Evolutionary conservation across 2,329 filamentous ascomycete genomes (phyloP), one percentile per base, ranked within the genome.

Genomic region (Clonostachys rosea): DNA sequence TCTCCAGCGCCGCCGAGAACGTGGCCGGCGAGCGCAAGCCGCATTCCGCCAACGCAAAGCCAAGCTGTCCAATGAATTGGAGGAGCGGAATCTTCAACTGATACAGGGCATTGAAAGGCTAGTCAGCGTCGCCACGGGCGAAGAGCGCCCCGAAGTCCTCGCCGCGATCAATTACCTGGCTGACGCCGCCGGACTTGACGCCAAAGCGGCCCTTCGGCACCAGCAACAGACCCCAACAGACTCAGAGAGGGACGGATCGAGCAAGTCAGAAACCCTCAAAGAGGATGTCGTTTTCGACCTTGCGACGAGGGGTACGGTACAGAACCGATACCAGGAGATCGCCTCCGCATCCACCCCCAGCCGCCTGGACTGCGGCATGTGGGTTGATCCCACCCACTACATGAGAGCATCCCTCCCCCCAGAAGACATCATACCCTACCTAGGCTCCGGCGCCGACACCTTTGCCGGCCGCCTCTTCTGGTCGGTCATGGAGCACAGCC

Each of bases 11-110:
- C 59, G 61, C 17, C 57, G 60, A 3, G 61, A 64, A 46, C 57
- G 60, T 34, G 61, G 60, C 5, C 60, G 55, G 34, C 45, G 53
- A 8, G 55, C 62, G 5, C 61, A 65, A 42, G 59, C 60, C 8
- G 59, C 54, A 8, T 66, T 63, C 43, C 56, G 62, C 9, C 59
- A 61, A 43, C 55, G 61, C 13, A 59, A 62, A 34, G 50, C 52
- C 2, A 52, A 59, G 12, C 53, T 46, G 3, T 39, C 48, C 6
- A 50, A 50, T 13, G 47, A 49, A 8, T 51, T 54, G 30, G 52
- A 44, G 3, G 49, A 52, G 7, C 55, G 64, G 34, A 57, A 59
- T 34, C 43, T 36, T 1, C 44, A 14, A 4, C 40, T 54, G 11
- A 49, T 41, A 33, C 39, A 49, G 5, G 44, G 39, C 5, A 46